Evolutionary conservation across 2,329 filamentous ascomycete genomes (phyloP).

Genomic region (Calonectria pauciramosa): DNA sequence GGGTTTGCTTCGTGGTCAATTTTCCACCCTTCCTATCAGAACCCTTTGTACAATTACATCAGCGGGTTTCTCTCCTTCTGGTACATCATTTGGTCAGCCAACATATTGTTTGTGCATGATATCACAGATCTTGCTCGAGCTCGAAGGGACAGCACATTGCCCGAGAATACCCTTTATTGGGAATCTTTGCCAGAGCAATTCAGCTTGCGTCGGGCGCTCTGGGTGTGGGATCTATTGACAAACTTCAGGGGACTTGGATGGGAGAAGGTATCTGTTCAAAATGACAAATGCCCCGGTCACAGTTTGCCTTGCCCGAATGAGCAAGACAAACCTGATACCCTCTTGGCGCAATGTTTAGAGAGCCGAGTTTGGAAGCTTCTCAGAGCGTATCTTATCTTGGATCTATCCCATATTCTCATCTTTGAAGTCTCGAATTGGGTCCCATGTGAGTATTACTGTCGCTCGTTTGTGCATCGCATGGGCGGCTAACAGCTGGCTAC

Average conservation of each 20-base stretch:
- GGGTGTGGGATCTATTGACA: background rate
- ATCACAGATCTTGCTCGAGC: background rate
- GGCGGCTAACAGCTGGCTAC: background rate
- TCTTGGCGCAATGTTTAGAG: background rate
- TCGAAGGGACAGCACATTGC: background rate
- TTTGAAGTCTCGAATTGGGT: background rate
- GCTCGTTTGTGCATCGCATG: background rate
- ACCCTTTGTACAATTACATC: background rate
- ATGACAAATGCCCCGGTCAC: background rate
- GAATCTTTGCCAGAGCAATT: background rate
- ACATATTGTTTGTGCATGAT: background rate
- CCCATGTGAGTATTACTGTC: background rate
- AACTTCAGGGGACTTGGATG: background rate
- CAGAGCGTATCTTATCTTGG: background rate
- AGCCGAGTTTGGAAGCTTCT: background rate
- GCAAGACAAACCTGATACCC: too few relatives aligned
- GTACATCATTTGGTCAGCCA: background rate
- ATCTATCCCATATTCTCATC: background rate
- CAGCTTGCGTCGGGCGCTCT: background rate
- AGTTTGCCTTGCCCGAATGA: background rate
- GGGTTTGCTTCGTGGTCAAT: background rate
- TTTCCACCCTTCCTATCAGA: background rate
- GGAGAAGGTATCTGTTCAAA: background rate
- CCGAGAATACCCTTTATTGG: background rate
- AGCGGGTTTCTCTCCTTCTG: background rate